Conservation (phyloP, 352 stramenopile species). For the Phytopythium montanum region DNA sequence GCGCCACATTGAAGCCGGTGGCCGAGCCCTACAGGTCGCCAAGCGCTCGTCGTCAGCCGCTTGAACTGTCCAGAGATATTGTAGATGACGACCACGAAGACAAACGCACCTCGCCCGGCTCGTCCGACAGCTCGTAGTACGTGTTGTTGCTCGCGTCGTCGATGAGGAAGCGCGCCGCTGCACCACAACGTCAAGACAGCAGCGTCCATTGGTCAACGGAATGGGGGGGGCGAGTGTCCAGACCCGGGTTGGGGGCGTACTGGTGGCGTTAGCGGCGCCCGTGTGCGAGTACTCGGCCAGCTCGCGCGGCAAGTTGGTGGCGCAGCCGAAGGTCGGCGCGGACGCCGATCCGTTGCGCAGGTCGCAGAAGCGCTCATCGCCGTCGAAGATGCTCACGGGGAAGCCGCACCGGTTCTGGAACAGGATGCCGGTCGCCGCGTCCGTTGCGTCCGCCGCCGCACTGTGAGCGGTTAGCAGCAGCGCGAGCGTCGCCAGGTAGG, state of each 20-base stretch:
- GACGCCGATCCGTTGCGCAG: conserved; percentile 5
- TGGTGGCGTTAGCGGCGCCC: conserved; percentile 9
- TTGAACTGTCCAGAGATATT: neutral
- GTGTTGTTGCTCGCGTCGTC: conserved; percentile 10
- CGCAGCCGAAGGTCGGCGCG: conserved; percentile 7
- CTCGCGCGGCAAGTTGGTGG: conserved; percentile 5
- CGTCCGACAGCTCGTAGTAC: conserved; percentile 10
- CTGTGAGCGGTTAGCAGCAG: neutral
- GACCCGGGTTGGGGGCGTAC: neutral
- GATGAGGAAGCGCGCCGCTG: conserved; percentile 6
- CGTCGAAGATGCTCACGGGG: conserved; percentile 6
- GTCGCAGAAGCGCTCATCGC: conserved; percentile 5
- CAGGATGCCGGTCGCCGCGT: neutral
- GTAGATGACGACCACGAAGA: neutral
- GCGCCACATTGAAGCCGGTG: conserved; percentile 10
- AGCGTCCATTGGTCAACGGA: too few species aligned
- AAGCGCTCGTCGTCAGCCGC: neutral
- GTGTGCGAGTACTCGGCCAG: conserved; percentile 11
- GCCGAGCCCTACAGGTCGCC: neutral
- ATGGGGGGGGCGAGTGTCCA: neutral
- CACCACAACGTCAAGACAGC: too few species aligned
- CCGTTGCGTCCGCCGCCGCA: neutral
- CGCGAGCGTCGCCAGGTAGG: neutral
- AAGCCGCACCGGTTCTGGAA: conserved; percentile 7
- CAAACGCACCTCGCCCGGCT: neutral